Conservation (phyloP, 108 stramenopile genomes). For the Asterionellopsis glacialis region DNA sequence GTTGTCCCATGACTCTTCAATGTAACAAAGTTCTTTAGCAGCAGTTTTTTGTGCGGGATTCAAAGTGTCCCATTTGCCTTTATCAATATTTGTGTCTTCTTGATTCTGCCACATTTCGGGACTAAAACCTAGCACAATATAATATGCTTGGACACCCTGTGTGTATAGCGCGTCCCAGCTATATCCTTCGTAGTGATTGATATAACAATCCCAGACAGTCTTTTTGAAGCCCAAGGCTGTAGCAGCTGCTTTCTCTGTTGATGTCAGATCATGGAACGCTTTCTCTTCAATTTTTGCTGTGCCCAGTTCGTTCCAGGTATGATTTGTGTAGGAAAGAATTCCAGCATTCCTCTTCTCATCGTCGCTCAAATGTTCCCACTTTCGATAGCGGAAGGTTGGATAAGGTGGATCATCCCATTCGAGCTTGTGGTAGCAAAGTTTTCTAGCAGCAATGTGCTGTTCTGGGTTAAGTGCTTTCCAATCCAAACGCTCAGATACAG, state of each 20-base stretch:
- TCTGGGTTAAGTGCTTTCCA: slow-evolving; percentile 1
- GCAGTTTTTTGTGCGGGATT: background rate
- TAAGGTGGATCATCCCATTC: too few species aligned
- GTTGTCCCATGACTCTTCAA: background rate
- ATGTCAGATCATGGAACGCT: background rate
- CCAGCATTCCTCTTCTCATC: too few species aligned
- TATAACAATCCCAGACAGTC: slow-evolving; percentile 45
- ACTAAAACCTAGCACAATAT: slow-evolving; percentile 9
- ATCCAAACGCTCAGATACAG: background rate
- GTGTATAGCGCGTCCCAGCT: slow-evolving; percentile 15
- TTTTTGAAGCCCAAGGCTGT: slow-evolving; percentile 1
- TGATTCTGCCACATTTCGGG: slow-evolving; percentile 22
- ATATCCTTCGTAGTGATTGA: slow-evolving; percentile 34
- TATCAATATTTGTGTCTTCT: background rate
- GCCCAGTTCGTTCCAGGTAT: background rate
- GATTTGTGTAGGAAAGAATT: background rate
- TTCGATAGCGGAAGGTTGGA: too few species aligned
- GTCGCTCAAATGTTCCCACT: too few species aligned
- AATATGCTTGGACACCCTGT: slow-evolving; percentile 5
- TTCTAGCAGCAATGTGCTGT: background rate
- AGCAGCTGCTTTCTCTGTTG: background rate
- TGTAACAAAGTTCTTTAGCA: background rate
- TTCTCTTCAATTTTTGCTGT: background rate
- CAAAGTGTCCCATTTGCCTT: background rate
- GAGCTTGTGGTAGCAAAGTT: background rate